Percentiles rank a stretch among this genome's conserved stretches.
Evolutionary conservation across 140 eudicot species (phyloP).

Genomic region (Oenanthe javanica): DNA sequence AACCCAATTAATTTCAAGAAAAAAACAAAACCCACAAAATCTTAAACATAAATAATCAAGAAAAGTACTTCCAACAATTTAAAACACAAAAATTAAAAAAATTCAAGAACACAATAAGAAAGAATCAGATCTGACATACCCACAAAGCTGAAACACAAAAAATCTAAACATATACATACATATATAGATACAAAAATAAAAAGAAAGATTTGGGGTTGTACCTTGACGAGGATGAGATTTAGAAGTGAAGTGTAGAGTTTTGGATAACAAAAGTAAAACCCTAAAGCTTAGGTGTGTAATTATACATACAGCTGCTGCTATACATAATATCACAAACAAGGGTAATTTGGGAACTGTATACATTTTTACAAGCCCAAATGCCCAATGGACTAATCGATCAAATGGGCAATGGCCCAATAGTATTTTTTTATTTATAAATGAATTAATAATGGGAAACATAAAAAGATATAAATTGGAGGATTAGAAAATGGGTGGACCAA

Average conservation of each 20-base stretch:
- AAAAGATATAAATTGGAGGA: no score
- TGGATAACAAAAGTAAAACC: slow-evolving; percentile 6
- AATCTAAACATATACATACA: not conserved
- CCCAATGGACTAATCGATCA: no score
- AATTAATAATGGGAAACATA: no score
- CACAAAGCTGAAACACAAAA: not conserved
- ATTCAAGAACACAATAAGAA: not conserved
- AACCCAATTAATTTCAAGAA: not conserved
- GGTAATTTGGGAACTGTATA: not conserved
- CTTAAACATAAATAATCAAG: not conserved
- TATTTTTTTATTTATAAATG: no score
- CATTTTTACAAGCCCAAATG: not conserved
- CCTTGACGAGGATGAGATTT: not conserved
- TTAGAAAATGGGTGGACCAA: no score
- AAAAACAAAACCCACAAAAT: not conserved
- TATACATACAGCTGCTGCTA: not conserved
- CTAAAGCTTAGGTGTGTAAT: not conserved
- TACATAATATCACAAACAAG: not conserved
- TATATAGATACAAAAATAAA: not conserved
- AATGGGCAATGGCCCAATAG: no score
- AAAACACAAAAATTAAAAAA: not conserved
- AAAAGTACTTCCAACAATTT: not conserved
- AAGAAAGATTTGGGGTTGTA: not conserved
- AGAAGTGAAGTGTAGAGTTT: not conserved
- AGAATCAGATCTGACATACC: not conserved